Evolutionary conservation across 495 filamentous ascomycete genomes (phyloP), one percentile per base, ranked within the genome.

Genomic region (Aspergillus diversus): DNA sequence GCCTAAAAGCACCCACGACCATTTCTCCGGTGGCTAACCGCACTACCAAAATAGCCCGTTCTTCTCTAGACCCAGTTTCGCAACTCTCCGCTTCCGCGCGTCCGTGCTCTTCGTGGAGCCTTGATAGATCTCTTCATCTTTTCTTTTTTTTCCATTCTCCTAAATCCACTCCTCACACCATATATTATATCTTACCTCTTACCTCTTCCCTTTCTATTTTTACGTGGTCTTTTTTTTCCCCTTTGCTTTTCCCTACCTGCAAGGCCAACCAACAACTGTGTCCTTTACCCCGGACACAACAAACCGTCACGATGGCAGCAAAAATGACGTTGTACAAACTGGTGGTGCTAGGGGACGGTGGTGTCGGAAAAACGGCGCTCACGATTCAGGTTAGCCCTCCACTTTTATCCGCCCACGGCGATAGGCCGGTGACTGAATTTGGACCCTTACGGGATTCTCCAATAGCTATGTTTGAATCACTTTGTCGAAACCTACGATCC

Each of bases 271-370:
- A 59, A 46, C 43, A 50, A 37, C 31, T 39, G 47, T 48, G 58
- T 55, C 66, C 61, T 63, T 16, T 39, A 48, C 48, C 32, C 42
- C 2, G 32, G 55, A 33, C 33, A 52, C 39, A 46, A 43, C 46
- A 59, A 33, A 64, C 61, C 64, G 63, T 72, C 77, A 64, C 56
- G 70, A 90, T 90, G 87, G 80, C 87, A 70, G 87, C 86, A 55
- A 89, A 95, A 84, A 97, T 97, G 94, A 96, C 93, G 71, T 81
- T 97, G 73, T 97, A 98, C 80, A 99, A 98, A 78, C 80, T 99
- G 85, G 95, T 98, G 85, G 95, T 99, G 81, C 85, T 98, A 37
- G 95, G 95, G 59, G 91, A 93, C 72, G 91, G 91, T 77, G 90
- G 91, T 74, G 93, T 97, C 58, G 95, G 95, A 53, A 99, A 99